Base-by-base conservation (phyloP, 139 green algal genomes). In the Picochlorum sp. region DNA sequence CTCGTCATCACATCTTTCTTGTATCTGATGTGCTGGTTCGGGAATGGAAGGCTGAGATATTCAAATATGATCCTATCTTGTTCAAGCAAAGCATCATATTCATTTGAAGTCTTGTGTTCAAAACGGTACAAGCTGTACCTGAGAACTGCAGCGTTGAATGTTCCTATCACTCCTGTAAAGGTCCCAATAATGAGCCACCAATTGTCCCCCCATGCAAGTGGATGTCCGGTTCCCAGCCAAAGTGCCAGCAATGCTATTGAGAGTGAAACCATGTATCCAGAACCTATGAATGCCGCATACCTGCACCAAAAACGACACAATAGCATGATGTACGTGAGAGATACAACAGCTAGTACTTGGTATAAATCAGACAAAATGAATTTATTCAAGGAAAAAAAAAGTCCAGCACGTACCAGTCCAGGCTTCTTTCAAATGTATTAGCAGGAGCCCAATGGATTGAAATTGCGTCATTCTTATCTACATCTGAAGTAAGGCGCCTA, bases 401-500 rank as follows among this genome's bases (percentile, higher is more conserved):
- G n/a, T n/a, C n/a, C n/a, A n/a, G n/a, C n/a, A n/a, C n/a, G 9
- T 50, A 50, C 41, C 41, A 50, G 41, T 50, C 41, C 41, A 50
- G 16, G 24, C 41, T 22, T 16, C 41, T 50, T 22, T 50, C 41
- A 50, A 50, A 50, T 16, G 13, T 12, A 50, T 50, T n/a, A 8
- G 20, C 12, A 24, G 41, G 6, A 8, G 41, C 16, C 41, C 41
- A 50, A 12, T 50, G 13, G 41, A 50, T 50, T 22, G 6, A 28
- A 12, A 50, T 16, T 8, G 9, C 41, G 13, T 50, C 41, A 50
- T 50, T 50, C 10, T 12, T 12, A 8, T 6, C 16, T 8, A 8
- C 16, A 24, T 50, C 20, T 16, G 13, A 12, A n/a, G 16, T 50
- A 16, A 50, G 41, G 6, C 13, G 6, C 41, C 41, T 50, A 24